A percentile compares a stretch with the other conserved stretches of the same genome.
These are phyloP conservation scores for Hamamelis virginiana DNA, from an alignment of 164 flowering plant genomes.

Conservation along the genomic window DNA sequence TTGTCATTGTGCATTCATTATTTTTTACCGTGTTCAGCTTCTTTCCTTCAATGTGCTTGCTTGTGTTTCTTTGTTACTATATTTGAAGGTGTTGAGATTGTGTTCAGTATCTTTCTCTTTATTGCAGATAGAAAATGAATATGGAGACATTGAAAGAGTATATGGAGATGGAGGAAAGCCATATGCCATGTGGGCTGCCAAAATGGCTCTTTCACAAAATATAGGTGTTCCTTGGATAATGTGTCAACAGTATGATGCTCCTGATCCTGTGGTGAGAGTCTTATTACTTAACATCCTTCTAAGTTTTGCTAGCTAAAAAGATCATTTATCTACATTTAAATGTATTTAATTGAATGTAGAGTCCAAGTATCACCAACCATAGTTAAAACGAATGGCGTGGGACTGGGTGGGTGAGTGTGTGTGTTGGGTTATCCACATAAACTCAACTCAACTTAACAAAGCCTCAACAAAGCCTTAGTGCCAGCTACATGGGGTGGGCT, in stretches of 20 bases:
- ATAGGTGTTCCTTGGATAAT: constrained; percentile 98
- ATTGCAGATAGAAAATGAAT: constrained; percentile 96
- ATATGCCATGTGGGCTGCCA: constrained; percentile 93
- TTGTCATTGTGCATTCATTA: background rate
- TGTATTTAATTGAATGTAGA: background rate
- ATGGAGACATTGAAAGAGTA: constrained; percentile 62
- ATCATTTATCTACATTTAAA: background rate
- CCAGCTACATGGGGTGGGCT: too few relatives aligned
- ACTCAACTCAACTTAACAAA: too few relatives aligned
- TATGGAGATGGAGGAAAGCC: constrained; percentile 90
- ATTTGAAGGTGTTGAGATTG: too few relatives aligned
- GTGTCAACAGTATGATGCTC: constrained; percentile 96
- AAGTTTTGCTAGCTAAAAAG: background rate
- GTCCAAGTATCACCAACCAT: background rate
- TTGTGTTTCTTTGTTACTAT: background rate
- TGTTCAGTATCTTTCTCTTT: constrained; percentile 5
- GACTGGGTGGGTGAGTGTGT: background rate
- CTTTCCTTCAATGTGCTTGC: background rate
- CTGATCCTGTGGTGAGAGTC: constrained; percentile 79
- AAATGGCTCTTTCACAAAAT: constrained; percentile 91
- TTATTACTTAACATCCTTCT: background rate
- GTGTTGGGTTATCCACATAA: background rate
- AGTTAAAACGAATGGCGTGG: background rate
- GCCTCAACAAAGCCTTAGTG: too few relatives aligned
- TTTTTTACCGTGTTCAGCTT: background rate